phyloP scores from a whole-genome alignment of 2,329 filamentous ascomycete genomes.

The Colletotrichum sp. region DNA sequence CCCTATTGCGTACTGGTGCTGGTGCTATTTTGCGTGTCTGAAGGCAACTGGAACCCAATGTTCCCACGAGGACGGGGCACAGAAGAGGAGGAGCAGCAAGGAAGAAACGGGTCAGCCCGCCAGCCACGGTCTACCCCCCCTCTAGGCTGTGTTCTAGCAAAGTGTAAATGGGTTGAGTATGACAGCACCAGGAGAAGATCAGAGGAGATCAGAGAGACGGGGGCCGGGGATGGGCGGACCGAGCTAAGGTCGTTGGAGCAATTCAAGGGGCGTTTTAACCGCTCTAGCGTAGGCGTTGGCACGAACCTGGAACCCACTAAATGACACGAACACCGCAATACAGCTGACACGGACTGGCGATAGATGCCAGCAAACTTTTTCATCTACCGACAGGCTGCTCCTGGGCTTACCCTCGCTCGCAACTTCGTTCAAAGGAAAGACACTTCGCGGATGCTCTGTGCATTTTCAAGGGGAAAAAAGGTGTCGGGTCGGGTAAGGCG shows the following conservation, averaged over 20 bases:
- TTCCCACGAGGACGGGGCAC: neutral
- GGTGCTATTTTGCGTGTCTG: neutral
- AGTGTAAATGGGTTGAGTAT: neutral
- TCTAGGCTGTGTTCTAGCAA: neutral
- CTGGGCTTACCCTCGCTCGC: neutral
- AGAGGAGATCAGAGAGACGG: neutral
- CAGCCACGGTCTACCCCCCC: neutral
- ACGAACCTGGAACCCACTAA: slow-evolving; percentile 11
- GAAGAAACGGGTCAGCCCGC: neutral
- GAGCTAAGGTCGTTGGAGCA: slow-evolving; percentile 1
- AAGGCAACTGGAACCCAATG: neutral
- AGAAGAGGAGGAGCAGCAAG: neutral
- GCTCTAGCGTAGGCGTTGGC: slow-evolving; percentile 7
- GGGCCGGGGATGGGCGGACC: neutral
- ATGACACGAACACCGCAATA: slow-evolving; percentile 3
- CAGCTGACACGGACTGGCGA: neutral
- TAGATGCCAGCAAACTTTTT: neutral
- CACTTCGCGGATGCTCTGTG: neutral
- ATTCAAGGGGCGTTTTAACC: neutral
- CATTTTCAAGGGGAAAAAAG: neutral
- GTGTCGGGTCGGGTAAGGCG: neutral
- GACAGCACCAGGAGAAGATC: neutral
- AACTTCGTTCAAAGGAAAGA: neutral
- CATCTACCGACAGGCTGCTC: neutral
- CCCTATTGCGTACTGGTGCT: neutral